Percentiles rank a stretch among this genome's conserved stretches.
Evolutionary conservation across 306 rosid genomes (phyloP).

Genomic region (Trifolium pratense): DNA sequence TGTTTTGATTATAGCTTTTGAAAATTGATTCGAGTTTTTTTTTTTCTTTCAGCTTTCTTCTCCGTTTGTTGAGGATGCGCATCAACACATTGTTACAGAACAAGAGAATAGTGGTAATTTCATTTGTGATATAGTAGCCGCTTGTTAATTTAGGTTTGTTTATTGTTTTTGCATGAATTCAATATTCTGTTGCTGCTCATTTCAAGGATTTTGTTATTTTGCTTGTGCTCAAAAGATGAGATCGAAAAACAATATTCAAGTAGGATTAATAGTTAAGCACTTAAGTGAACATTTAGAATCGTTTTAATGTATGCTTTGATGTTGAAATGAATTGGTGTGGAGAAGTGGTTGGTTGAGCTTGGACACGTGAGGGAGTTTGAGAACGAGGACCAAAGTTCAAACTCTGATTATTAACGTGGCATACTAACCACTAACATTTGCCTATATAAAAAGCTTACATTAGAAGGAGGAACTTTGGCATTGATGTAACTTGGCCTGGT

Average conservation of each 20-base stretch:
- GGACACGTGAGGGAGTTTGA: too few species aligned
- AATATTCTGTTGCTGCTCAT: background rate
- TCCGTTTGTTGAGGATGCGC: conserved; percentile 67
- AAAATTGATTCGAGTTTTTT: background rate
- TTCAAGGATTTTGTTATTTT: conserved; percentile 11
- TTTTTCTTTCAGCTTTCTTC: conserved; percentile 59
- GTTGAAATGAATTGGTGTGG: background rate
- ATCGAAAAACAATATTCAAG: background rate
- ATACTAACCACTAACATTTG: background rate
- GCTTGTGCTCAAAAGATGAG: background rate
- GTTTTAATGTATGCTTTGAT: background rate
- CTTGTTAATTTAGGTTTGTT: background rate
- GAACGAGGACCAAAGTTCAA: background rate
- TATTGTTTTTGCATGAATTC: background rate
- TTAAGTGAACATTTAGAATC: conserved; percentile 9
- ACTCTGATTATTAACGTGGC: background rate
- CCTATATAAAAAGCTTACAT: too few species aligned
- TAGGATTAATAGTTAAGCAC: background rate
- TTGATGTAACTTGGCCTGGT: background rate
- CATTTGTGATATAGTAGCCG: background rate
- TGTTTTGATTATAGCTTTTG: background rate
- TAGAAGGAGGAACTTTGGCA: background rate
- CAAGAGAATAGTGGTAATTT: conserved; percentile 36
- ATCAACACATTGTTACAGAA: conserved; percentile 39
- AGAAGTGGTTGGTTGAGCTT: too few species aligned